Base-by-base conservation (phyloP, 805 yeast species). In the Candida nanaspora region DNA sequence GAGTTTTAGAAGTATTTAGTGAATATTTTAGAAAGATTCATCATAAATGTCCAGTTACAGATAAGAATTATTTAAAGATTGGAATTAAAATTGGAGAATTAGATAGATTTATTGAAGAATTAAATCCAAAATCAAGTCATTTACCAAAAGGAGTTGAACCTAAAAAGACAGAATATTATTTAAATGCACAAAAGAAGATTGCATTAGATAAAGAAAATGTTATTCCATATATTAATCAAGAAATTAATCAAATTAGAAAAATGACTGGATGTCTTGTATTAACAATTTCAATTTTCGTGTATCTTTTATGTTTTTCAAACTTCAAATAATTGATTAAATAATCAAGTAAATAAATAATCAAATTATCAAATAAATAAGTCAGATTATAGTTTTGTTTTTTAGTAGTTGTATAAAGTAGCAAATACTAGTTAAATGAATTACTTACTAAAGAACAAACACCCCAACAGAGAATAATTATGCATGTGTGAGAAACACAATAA, bases 31-130 rank as follows among this genome's bases (percentile, higher is more conserved):
- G 82, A 55, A 69, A 68, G 39, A 88, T 93, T 52, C 93, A 89
- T 62, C 82, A 78, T 48, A 80, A 82, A 61, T 77, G 91, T 37
- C 72, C 76, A 13, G 93, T 89, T 26, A 65, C 71, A 29, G 98
- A 91, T 66, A 95, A 95, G 46, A 83, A 83, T 65, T 91, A 86
- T 63, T 69, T 89, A 55, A 75, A 79, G 45, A 76, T 93, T 49
- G 95, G 94, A 52, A 77, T 86, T 48, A 76, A 78, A 48, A 84
- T 95, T 61, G 96, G 93, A 40, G 83, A 85, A 61, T 78, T 93
- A 48, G 95, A 87, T 55, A 95, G 86, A 66, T 83, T 78, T 62
- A 80, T 91, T 53, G 96, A 91, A 58, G 68, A 70, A 38, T 70
- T 84, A 74, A 78, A 79, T 57, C 93, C 89, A 47, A 55, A 61